phyloP scores from a whole-genome alignment of 2,329 filamentous ascomycete genomes.

The Hymenoscyphus fraxineus region DNA sequence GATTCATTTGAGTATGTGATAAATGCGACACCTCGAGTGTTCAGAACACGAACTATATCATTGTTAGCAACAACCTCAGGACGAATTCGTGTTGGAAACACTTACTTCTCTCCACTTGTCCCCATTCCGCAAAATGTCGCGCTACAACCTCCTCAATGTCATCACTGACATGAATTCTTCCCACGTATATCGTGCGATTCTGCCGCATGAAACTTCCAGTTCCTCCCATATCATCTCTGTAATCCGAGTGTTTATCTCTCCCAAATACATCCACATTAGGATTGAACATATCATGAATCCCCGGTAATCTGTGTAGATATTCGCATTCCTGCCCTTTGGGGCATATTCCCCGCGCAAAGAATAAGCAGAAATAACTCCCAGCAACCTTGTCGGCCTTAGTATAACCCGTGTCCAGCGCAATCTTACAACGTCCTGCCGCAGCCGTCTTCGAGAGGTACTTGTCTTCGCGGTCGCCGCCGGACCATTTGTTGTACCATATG shows the following conservation, averaged over 20 bases:
- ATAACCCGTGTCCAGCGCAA: constrained; percentile 75
- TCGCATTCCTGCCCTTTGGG: constrained; percentile 90
- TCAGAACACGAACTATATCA: constrained; percentile 67
- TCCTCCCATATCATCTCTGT: constrained; percentile 96
- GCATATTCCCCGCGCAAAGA: constrained; percentile 78
- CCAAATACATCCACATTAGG: constrained; percentile 95
- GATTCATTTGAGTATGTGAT: constrained; percentile 91
- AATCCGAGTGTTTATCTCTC: constrained; percentile 87
- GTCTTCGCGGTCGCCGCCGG: constrained; percentile 89
- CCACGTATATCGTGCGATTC: constrained; percentile 91
- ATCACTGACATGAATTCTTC: constrained; percentile 90
- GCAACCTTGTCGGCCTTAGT: constrained; percentile 72
- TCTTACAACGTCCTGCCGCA: constrained; percentile 81
- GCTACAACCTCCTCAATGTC: constrained; percentile 96
- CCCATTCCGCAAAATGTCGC: constrained; percentile 95
- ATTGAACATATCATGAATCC: constrained; percentile 84
- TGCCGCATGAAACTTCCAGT: constrained; percentile 91
- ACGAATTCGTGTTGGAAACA: constrained; percentile 9
- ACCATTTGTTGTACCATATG: constrained; percentile 99
- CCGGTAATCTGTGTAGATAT: constrained; percentile 85
- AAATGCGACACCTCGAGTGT: constrained; percentile 85
- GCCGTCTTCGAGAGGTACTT: constrained; percentile 79
- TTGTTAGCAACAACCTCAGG: constrained; percentile 23
- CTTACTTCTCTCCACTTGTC: constrained; percentile 73
- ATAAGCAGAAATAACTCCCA: constrained; percentile 88